A percentile compares a stretch with the other conserved stretches of the same genome.
Evolutionary conservation across 169 alveolate species (phyloP).

Genomic region (Plasmodium falciparum): DNA sequence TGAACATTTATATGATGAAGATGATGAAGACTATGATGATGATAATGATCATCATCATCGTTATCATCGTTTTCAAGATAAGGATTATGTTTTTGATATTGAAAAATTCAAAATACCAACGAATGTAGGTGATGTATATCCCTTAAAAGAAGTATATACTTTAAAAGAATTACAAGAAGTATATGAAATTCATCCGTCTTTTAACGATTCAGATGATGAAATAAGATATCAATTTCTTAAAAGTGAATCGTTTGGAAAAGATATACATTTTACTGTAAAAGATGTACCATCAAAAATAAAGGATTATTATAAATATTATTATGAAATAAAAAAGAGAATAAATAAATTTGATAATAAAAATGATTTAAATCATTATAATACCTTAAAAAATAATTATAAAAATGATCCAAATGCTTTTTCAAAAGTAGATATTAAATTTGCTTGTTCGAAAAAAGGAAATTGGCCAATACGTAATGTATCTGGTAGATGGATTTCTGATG

Average conservation of each 20-base stretch:
- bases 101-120: constrained; percentile 49
- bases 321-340: constrained; percentile 41
- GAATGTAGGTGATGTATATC: constrained; percentile 40
- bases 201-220: constrained; percentile 28
- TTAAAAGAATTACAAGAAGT: constrained; percentile 35
- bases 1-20: constrained; percentile 34
- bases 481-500: constrained; percentile 74
- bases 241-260: constrained; percentile 15
- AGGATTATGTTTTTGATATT: constrained; percentile 29
- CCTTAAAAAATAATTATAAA: constrained; percentile 16
- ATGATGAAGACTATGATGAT: constrained; percentile 61
- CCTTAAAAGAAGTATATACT: constrained; percentile 32
- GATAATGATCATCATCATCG: neutral
- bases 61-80: neutral
- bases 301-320: constrained; percentile 62
- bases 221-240: constrained; percentile 49
- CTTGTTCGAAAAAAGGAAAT: constrained; percentile 38
- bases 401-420: constrained; percentile 65
- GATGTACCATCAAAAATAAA: constrained; percentile 46
- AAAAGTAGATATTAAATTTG: constrained; percentile 45
- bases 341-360: constrained; percentile 4
- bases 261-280: constrained; percentile 26
- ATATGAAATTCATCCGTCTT: constrained; percentile 40
- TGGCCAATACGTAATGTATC: constrained; percentile 53
- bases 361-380: constrained; percentile 48